phyloP scores from a whole-genome alignment of 2,329 filamentous ascomycete genomes.

The Chaetomium sp. region DNA sequence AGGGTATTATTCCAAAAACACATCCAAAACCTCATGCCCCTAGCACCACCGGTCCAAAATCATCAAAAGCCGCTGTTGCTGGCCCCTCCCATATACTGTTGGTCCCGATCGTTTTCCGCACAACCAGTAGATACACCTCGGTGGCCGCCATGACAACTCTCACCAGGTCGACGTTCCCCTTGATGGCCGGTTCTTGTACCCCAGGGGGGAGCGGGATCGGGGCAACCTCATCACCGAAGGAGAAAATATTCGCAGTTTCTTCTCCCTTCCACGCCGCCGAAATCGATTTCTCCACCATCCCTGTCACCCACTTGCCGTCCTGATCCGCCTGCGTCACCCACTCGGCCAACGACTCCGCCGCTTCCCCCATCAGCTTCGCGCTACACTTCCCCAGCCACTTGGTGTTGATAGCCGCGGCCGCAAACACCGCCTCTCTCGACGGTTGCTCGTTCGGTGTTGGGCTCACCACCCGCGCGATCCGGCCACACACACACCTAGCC shows the following conservation, averaged over 20 bases:
- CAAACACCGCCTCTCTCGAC: neutral
- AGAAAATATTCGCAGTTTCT: neutral
- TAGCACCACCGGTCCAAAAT: neutral
- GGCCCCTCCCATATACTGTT: neutral
- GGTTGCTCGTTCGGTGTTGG: neutral
- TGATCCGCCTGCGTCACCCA: neutral
- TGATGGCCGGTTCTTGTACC: neutral
- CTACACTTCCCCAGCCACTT: neutral
- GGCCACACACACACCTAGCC: neutral
- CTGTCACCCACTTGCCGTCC: neutral
- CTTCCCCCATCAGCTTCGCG: neutral
- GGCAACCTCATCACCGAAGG: neutral
- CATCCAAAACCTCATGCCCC: neutral
- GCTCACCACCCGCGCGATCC: neutral
- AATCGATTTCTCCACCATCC: no score
- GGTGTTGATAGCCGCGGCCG: neutral
- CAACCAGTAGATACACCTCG: neutral
- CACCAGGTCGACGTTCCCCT: neutral
- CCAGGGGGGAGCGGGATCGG: neutral
- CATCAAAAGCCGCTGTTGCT: neutral
- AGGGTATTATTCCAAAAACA: neutral
- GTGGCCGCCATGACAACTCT: neutral
- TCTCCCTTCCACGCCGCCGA: no score
- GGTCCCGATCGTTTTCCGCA: neutral
- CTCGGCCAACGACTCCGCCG: neutral